Evolutionary conservation across 768 basidiomycete species (phyloP).

Genomic region (Suillus americanus): DNA sequence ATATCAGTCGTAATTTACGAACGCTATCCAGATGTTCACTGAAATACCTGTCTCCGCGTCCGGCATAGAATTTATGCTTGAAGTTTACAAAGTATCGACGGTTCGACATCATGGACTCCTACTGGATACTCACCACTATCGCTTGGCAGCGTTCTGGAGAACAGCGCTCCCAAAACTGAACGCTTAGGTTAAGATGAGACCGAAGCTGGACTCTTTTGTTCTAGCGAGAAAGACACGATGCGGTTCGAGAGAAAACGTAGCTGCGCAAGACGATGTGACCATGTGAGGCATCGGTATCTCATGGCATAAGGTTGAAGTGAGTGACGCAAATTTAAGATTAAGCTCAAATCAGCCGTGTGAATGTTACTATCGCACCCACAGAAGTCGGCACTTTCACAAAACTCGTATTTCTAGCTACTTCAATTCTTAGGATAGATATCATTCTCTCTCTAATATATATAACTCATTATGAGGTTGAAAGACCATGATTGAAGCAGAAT

Average conservation of each 20-base stretch:
- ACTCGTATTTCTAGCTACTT: too few species aligned
- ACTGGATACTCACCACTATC: conserved; percentile 26
- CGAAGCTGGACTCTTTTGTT: not conserved
- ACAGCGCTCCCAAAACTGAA: conserved; percentile 15
- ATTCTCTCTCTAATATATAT: too few species aligned
- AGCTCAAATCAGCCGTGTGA: too few species aligned
- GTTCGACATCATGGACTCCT: conserved; percentile 26
- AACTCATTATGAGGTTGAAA: too few species aligned
- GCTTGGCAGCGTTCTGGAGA: conserved; percentile 28
- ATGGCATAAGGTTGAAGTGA: too few species aligned
- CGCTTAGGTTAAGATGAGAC: not conserved
- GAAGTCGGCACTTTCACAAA: too few species aligned
- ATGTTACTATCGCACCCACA: too few species aligned
- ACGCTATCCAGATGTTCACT: too few species aligned
- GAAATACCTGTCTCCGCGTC: conserved; percentile 24
- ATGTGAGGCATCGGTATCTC: not conserved
- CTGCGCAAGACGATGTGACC: not conserved
- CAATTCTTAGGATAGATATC: too few species aligned
- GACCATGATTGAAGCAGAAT: too few species aligned
- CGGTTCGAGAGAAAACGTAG: not conserved
- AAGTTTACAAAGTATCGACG: conserved; percentile 30
- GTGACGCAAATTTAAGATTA: too few species aligned
- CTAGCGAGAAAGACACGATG: not conserved
- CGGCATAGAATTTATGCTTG: conserved; percentile 21
- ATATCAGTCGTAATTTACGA: conserved; percentile 18